Base-by-base conservation (phyloP, 208 protist species). In the Trypanosoma platydactyli region DNA sequence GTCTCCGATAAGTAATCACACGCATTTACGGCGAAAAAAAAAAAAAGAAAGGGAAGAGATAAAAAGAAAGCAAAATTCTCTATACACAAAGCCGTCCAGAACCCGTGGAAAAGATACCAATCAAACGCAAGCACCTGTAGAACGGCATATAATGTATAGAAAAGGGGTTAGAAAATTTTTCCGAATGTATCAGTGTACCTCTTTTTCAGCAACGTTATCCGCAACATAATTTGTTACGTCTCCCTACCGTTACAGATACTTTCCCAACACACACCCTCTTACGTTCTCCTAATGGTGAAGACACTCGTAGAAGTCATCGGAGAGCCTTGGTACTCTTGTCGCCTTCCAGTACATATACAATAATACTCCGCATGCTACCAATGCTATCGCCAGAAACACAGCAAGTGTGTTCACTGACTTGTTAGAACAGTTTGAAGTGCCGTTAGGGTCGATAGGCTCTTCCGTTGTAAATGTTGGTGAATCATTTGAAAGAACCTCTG, bases 241-340 rank as follows among this genome's bases (percentile, higher is more conserved):
- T n/a, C n/a, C n/a, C 30, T 24, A 3, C 30, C 29, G 33, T 7
- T n/a, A 13, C 25, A 12, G 6, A 58, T 24, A 1, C n/a, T 15
- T 64, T 27, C 29, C 22, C 41, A 16, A 27, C 3, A 16, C 35
- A 27, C 22, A 13, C 27, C 38, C 15, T 52, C 27, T 55, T 42
- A 9, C 33, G 9, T 38, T 3, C 33, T 11, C 3, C 62, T 64
- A 84, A 1, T 29, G 62, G 53, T 79, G 62, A 1, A 87, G 51
- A 42, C 83, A 77, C 11, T 76, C 68, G 68, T 82, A 87, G 35
- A 87, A 83, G 58, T 87, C 74, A 63, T 83, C 81, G 6, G 71
- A 83, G 29, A 81, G 48, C 40, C 5, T 35, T 0, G 35, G 13
- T 22, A 18, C 9, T 49, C 18, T 20, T 4, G 15, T 52, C 22